A percentile compares a stretch with the other conserved stretches of the same genome.
These are phyloP conservation scores for Hibiscus tridactylites DNA, from an alignment of 345 rosid genomes.

Conservation along the genomic window DNA sequence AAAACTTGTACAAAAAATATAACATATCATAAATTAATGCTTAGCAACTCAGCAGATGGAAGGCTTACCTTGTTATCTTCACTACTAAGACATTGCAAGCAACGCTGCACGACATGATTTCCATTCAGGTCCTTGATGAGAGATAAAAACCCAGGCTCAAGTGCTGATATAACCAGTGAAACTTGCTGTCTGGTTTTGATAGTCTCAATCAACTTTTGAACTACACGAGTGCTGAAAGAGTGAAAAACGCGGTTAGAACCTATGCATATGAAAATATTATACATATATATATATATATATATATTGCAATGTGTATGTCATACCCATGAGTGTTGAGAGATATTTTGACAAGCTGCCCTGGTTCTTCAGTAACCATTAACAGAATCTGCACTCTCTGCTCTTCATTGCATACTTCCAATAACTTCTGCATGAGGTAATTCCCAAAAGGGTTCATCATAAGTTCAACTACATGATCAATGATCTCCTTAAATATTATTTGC, in stretches of 20 bases:
- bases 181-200: conserved; percentile 47
- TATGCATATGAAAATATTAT: not conserved
- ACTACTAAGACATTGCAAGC: conserved; percentile 46
- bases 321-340: conserved; percentile 40
- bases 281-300: too few relatives aligned
- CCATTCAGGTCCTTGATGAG: conserved; percentile 55
- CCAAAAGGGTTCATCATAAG: conserved; percentile 48
- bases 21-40: not conserved
- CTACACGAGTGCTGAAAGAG: conserved; percentile 44
- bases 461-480: conserved; percentile 40
- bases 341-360: conserved; percentile 30
- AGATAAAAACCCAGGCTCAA: conserved; percentile 46
- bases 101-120: conserved; percentile 63
- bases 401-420: conserved; percentile 38
- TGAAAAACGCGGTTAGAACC: conserved; percentile 6
- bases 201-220: conserved; percentile 52
- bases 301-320: not conserved
- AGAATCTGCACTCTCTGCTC: conserved; percentile 40
- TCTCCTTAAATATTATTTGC: conserved; percentile 29
- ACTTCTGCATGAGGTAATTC: conserved; percentile 47
- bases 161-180: conserved; percentile 31
- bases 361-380: conserved; percentile 24
- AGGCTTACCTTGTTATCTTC: conserved; percentile 44
- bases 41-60: not conserved
- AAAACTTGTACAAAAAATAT: not conserved